Conservation (phyloP, 2,329 filamentous ascomycete species). For the Magnaporthiopsis rhizophila region DNA sequence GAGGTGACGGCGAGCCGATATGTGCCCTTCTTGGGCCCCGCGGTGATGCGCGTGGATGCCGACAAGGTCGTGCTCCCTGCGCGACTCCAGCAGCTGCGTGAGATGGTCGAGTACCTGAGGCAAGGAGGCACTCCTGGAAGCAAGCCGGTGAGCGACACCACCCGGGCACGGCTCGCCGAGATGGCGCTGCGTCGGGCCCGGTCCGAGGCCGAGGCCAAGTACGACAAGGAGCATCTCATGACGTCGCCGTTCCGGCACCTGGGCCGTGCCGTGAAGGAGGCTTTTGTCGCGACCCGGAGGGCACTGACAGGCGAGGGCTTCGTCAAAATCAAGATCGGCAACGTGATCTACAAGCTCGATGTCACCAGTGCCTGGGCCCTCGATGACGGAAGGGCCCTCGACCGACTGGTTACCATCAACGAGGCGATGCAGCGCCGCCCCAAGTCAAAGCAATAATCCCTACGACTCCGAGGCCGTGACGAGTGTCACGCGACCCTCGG, state of each 20-base stretch:
- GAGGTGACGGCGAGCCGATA: slow-evolving; percentile 44
- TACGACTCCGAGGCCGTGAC: neutral
- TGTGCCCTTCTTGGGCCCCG: slow-evolving; percentile 38
- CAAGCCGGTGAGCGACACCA: neutral
- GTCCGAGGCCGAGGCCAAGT: slow-evolving; percentile 33
- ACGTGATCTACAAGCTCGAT: slow-evolving; percentile 46
- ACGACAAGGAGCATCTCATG: slow-evolving; percentile 47
- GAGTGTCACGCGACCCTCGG: neutral
- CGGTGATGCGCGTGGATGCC: slow-evolving; percentile 31
- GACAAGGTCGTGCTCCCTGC: slow-evolving; percentile 28
- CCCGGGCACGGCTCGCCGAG: slow-evolving; percentile 1
- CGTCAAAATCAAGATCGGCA: slow-evolving; percentile 38
- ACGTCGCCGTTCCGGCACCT: slow-evolving; percentile 49
- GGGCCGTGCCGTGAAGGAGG: slow-evolving; percentile 16
- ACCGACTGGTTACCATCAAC: slow-evolving; percentile 37
- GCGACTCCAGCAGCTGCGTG: slow-evolving; percentile 18
- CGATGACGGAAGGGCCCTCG: slow-evolving; percentile 50
- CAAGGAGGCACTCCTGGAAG: slow-evolving; percentile 3
- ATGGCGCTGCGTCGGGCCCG: slow-evolving; percentile 22
- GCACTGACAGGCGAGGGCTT: slow-evolving; percentile 51
- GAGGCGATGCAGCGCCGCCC: neutral
- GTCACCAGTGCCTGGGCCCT: slow-evolving; percentile 48
- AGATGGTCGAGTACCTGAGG: slow-evolving; percentile 15
- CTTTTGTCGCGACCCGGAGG: slow-evolving; percentile 27
- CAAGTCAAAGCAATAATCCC: neutral